These are phyloP conservation scores for Capronia coronata DNA, from an alignment of 2,329 filamentous ascomycete species.

Conservation along the genomic window DNA sequence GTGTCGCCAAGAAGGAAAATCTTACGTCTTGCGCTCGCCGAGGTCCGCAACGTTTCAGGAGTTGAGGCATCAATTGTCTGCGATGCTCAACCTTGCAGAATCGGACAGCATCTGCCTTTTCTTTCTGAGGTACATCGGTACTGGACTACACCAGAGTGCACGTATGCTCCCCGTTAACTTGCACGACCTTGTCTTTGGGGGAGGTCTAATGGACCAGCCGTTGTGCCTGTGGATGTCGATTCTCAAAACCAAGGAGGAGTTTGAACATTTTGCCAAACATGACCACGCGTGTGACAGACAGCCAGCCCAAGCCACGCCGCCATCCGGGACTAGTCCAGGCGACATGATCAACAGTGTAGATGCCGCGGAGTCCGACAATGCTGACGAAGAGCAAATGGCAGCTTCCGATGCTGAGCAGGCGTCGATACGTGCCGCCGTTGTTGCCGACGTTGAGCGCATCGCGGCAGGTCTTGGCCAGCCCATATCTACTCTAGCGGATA, in stretches of 20 bases:
- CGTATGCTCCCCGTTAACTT: constrained; percentile 13
- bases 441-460: constrained; percentile 11
- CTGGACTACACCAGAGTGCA: constrained; percentile 18
- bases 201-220: constrained; percentile 4
- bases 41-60: constrained; percentile 16
- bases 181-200: constrained; percentile 6
- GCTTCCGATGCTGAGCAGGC: constrained; percentile 24
- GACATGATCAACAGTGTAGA: background rate
- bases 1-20: constrained; percentile 13
- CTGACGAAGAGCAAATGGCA: constrained; percentile 9
- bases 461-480: background rate
- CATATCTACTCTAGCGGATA: constrained; percentile 3
- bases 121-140: constrained; percentile 15
- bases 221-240: constrained; percentile 26
- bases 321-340: background rate
- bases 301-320: background rate
- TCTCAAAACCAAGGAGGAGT: constrained; percentile 21
- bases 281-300: constrained; percentile 3
- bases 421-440: constrained; percentile 22
- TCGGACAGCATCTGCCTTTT: constrained; percentile 20
- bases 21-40: constrained; percentile 6
- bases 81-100: constrained; percentile 14
- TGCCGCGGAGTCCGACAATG: background rate
- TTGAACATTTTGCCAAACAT: constrained; percentile 20
- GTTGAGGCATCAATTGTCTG: constrained; percentile 16